A percentile compares a stretch with the other conserved stretches of the same genome.
Evolutionary conservation across 2,329 filamentous ascomycete genomes (phyloP).

Genomic region (Stagonosporopsis vannaccii): DNA sequence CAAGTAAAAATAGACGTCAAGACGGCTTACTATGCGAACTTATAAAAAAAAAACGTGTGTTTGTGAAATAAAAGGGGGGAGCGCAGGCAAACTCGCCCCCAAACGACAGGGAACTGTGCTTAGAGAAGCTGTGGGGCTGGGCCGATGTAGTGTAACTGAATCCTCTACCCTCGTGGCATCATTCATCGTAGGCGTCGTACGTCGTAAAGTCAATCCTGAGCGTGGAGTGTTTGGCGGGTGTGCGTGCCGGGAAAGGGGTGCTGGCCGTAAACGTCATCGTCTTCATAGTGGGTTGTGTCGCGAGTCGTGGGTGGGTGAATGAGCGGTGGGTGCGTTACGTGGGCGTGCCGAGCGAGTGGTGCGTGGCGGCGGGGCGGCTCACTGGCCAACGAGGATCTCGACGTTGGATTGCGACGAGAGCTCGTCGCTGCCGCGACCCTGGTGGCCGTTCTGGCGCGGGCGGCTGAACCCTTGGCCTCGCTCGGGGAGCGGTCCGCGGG

Average conservation of each 20-base stretch:
- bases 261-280: conserved; percentile 46
- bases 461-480: conserved; percentile 65
- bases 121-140: not conserved
- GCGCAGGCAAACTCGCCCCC: too few species aligned
- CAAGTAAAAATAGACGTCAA: too few species aligned
- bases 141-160: not conserved
- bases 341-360: conserved; percentile 18
- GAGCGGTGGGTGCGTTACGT: conserved; percentile 30
- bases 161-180: conserved; percentile 51
- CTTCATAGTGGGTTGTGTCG: conserved; percentile 39
- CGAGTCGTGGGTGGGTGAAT: conserved; percentile 27
- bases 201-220: conserved; percentile 44
- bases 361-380: conserved; percentile 22
- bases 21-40: too few species aligned
- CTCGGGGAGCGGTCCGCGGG: conserved; percentile 67
- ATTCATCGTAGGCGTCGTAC: conserved; percentile 51
- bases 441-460: conserved; percentile 67
- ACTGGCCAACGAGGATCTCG: conserved; percentile 70
- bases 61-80: too few species aligned
- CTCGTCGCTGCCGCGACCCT: conserved; percentile 68
- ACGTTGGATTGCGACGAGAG: conserved; percentile 66
- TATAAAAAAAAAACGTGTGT: too few species aligned
- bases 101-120: too few species aligned
- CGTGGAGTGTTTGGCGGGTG: conserved; percentile 5
- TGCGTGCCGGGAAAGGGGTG: not conserved